phyloP scores from a whole-genome alignment of 495 filamentous ascomycete species.

The Hypoxylon perforatum region DNA sequence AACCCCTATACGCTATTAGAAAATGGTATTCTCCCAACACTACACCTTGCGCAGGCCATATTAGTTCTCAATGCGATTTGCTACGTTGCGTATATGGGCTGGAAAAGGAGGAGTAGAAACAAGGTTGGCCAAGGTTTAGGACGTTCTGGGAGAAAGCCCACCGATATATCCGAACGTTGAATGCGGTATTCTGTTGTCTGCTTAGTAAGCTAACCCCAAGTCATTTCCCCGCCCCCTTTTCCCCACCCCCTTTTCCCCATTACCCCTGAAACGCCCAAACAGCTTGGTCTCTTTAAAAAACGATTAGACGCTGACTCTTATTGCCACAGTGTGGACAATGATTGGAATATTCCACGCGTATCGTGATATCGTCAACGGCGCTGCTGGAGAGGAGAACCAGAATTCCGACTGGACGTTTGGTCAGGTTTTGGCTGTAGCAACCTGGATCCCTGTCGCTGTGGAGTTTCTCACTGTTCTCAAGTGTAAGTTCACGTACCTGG shows the following conservation, averaged over 20 bases:
- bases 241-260: no score
- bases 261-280: no score
- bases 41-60: constrained; percentile 4
- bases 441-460: constrained; percentile 22
- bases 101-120: neutral
- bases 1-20: neutral
- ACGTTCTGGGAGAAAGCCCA: neutral
- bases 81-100: constrained; percentile 9
- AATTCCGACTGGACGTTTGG: constrained; percentile 29
- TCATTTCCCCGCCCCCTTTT: no score
- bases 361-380: neutral
- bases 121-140: constrained; percentile 3
- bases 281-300: no score
- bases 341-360: constrained; percentile 19
- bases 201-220: constrained; percentile 1
- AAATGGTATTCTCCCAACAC: neutral
- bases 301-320: no score
- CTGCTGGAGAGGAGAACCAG: constrained; percentile 17
- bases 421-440: constrained; percentile 21
- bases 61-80: constrained; percentile 19
- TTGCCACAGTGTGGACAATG: constrained; percentile 20
- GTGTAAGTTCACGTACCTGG: neutral
- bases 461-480: constrained; percentile 16
- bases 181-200: constrained; percentile 1
- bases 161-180: constrained; percentile 1